These are phyloP conservation scores for Quercus parvula DNA, from an alignment of 306 rosid species.

Conservation along the genomic window DNA sequence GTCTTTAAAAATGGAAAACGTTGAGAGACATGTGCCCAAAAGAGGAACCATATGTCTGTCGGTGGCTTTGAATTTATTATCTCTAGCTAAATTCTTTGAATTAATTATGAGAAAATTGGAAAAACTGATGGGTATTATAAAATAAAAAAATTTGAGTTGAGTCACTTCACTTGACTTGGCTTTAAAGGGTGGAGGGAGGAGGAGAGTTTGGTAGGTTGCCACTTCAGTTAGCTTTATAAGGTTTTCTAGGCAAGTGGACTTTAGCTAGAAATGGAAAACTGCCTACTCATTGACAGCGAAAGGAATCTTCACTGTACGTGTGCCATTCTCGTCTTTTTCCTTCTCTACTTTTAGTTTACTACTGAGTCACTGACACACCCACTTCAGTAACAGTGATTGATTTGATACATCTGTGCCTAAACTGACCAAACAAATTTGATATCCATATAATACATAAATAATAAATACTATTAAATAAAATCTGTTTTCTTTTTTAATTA, in stretches of 20 bases:
- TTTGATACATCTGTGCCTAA: no score
- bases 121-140: no score
- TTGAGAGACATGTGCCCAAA: conserved; percentile 22
- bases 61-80: conserved; percentile 9
- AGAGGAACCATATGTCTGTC: conserved; percentile 22
- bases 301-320: conserved; percentile 19
- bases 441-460: no score
- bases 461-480: no score
- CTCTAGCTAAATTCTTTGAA: not conserved
- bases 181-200: not conserved
- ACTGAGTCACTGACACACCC: no score
- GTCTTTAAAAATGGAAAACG: not conserved
- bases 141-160: not conserved
- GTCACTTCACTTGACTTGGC: not conserved
- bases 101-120: not conserved
- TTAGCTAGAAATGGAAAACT: conserved; percentile 25
- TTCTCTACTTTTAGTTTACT: not conserved
- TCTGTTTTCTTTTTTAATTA: no score
- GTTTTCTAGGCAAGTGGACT: conserved; percentile 6
- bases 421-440: no score
- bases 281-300: conserved; percentile 18
- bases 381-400: no score
- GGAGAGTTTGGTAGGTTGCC: conserved; percentile 18
- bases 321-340: not conserved
- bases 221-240: conserved; percentile 8